Evolutionary conservation across 1,139 yeast species (phyloP), one percentile per base, ranked within the genome.

Genomic region (Pneumocystis murina): DNA sequence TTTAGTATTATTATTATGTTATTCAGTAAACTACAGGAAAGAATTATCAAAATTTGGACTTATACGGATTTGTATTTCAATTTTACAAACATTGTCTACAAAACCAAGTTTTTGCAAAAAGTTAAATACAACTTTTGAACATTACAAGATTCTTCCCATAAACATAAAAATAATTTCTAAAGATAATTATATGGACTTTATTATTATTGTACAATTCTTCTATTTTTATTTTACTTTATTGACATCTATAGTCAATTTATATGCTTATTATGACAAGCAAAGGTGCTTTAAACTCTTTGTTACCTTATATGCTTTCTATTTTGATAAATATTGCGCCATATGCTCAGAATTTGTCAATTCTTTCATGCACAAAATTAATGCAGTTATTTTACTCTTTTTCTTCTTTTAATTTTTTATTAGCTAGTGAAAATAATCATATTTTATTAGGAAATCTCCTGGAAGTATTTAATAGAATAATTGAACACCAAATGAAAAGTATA

Each of bases 81-180:
- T 87, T 64, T 72, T 86, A 33, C 76, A 87, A 4, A 82, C 82
- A 67, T 72, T 89, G 61, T 79, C 89, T 0, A 78, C 86, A 1
- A 85, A 84, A 61, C 66, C 68, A 16, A 67, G 67, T 16, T 73
- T 73, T 64, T 70, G 72, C 41, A 69, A 63, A 33, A 67, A 71
- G 8, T 67, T 74, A 30, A 66, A 68, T 61, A 68, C 69, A 60
- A 64, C 68, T 36, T 73, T 74, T 62, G 73, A 72, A 30, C 71
- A 71, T 17, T 75, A 72, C 54, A 67, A 66, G 33, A 65, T 69
- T 24, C 66, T 74, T 20, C 76, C 76, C 3, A 63, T 68, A 36
- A 63, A 67, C 35, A 69, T 71, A 62, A 75, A 72, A 55, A 66
- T 71, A 16, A 64, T 72, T 12, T 67, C 71, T 3, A 68, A 68